Percentiles rank a stretch among this genome's conserved stretches.
Conservation (phyloP, 176 grass and related monocot genomes). For the Sorghum bicolor region DNA sequence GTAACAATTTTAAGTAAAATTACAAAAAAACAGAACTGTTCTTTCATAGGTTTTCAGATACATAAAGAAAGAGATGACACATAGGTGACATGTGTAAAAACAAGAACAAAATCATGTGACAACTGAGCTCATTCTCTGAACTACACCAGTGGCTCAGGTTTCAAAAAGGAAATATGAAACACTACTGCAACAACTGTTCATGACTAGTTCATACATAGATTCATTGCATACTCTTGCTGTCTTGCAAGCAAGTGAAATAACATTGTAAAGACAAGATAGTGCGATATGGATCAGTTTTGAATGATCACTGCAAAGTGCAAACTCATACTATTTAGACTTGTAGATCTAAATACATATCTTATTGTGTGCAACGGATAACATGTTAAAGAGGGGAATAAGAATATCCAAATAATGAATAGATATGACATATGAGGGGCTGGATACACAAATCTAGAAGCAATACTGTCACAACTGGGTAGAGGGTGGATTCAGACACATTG, state of each 20-base stretch:
- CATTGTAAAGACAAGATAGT: slow-evolving; percentile 3
- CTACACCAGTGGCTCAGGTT: background rate
- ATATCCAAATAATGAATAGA: background rate
- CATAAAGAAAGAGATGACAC: slow-evolving; percentile 7
- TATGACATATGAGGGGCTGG: background rate
- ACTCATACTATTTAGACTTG: background rate
- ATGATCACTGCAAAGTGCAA: background rate
- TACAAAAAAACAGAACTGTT: slow-evolving; percentile 9
- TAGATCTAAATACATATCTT: slow-evolving; percentile 4
- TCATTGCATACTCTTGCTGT: background rate
- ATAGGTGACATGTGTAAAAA: slow-evolving; percentile 17
- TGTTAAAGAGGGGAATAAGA: background rate
- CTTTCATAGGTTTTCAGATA: slow-evolving; percentile 6
- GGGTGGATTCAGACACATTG: background rate
- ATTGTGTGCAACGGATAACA: background rate
- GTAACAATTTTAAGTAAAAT: slow-evolving; percentile 5
- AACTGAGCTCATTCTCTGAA: background rate
- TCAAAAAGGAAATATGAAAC: slow-evolving; percentile 16
- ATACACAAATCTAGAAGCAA: slow-evolving; percentile 8
- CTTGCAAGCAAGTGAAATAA: background rate
- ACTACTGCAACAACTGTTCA: background rate
- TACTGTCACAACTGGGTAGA: background rate
- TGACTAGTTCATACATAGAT: slow-evolving; percentile 1
- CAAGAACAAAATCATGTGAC: background rate
- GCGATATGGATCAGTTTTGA: background rate